phyloP scores from a whole-genome alignment of 352 stramenopile species.

The Globisporangium recalcitrans region DNA sequence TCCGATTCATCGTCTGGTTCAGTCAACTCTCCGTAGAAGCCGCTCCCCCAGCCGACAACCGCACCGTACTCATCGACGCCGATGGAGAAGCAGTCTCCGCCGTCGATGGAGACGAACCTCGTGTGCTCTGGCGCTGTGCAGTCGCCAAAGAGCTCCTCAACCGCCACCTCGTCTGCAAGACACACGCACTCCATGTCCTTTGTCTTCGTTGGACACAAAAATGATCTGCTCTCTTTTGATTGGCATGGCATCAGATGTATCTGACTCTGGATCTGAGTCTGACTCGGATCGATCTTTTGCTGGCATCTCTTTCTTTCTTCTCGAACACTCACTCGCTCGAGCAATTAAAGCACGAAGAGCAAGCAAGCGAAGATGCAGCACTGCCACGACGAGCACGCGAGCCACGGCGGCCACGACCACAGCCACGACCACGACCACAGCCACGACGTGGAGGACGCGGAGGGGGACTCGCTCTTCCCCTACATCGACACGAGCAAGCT shows the following conservation, averaged over 20 bases:
- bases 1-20: background rate
- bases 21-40: slow-evolving; percentile 62
- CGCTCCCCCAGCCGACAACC: slow-evolving; percentile 52
- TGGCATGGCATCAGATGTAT: background rate
- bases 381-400: slow-evolving; percentile 59
- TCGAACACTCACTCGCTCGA: background rate
- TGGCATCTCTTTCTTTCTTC: background rate
- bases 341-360: slow-evolving; percentile 1
- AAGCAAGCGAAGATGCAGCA: slow-evolving; percentile 34
- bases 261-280: slow-evolving; percentile 3
- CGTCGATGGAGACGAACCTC: slow-evolving; percentile 25
- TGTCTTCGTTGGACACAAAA: background rate
- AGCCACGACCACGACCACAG: slow-evolving; percentile 53
- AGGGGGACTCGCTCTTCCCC: slow-evolving; percentile 74
- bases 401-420: slow-evolving; percentile 42
- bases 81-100: slow-evolving; percentile 58
- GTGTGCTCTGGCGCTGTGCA: slow-evolving; percentile 15
- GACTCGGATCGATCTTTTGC: background rate
- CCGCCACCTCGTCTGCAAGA: background rate
- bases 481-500: slow-evolving; percentile 88
- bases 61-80: slow-evolving; percentile 23
- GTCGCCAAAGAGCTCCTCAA: slow-evolving; percentile 31
- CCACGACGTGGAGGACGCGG: slow-evolving; percentile 65
- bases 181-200: slow-evolving; percentile 17
- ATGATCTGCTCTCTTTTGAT: slow-evolving; percentile 18